Conservation (phyloP, 805 yeast species). For the Yamadazyma nakazawae region DNA sequence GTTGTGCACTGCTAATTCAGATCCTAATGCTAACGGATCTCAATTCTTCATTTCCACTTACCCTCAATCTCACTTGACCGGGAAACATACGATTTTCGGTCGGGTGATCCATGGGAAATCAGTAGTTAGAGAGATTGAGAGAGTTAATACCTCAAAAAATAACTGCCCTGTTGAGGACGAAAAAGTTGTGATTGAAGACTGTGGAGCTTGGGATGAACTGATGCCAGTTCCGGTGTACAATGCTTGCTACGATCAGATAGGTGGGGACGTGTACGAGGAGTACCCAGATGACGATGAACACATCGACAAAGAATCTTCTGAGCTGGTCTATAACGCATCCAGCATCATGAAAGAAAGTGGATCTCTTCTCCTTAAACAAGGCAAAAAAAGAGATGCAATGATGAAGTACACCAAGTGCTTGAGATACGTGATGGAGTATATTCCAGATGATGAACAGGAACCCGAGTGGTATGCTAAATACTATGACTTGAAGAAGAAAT, state of each 20-base stretch:
- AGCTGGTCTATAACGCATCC: conserved; percentile 49
- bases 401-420: conserved; percentile 65
- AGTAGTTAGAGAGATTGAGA: conserved; percentile 64
- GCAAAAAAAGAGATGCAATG: conserved; percentile 48
- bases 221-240: conserved; percentile 57
- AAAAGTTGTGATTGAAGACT: conserved; percentile 47
- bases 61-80: conserved; percentile 69
- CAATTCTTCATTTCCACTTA: conserved; percentile 72
- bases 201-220: conserved; percentile 58
- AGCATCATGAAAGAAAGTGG: conserved; percentile 65
- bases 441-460: conserved; percentile 67
- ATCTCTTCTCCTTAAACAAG: conserved; percentile 52
- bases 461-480: conserved; percentile 51
- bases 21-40: conserved; percentile 45
- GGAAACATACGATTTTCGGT: conserved; percentile 79
- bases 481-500: conserved; percentile 48
- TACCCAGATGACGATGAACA: conserved; percentile 68
- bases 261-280: conserved; percentile 74
- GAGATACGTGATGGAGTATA: conserved; percentile 65
- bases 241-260: conserved; percentile 58
- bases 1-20: conserved; percentile 61
- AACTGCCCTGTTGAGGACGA: conserved; percentile 38
- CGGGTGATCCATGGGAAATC: conserved; percentile 64
- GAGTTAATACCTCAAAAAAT: conserved; percentile 37
- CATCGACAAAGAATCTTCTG: conserved; percentile 57